These are phyloP conservation scores for Vitis hybrid DNA, from an alignment of 177 flowering plant species.

Conservation along the genomic window DNA sequence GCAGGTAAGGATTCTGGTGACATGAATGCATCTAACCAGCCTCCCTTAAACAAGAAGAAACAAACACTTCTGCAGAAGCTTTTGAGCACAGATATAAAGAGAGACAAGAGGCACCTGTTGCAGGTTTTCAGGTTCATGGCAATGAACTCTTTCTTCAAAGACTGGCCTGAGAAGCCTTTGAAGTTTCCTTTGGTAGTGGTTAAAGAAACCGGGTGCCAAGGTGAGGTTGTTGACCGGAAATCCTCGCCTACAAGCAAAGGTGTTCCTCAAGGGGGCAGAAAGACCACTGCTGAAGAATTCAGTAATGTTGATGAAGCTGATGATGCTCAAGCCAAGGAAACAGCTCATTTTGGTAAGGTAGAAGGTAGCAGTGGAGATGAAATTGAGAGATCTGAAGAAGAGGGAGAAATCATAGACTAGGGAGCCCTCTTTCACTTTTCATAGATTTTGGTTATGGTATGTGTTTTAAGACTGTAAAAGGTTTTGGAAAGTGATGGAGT, in stretches of 20 bases:
- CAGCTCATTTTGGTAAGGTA: constrained; percentile 1
- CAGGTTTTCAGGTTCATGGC: constrained; percentile 86
- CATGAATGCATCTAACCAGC: neutral
- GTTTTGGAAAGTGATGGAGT: too few species aligned
- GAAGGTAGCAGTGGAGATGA: constrained; percentile 2
- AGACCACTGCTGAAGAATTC: constrained; percentile 7
- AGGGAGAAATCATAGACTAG: constrained; percentile 70
- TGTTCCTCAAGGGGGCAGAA: neutral
- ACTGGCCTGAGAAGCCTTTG: constrained; percentile 59
- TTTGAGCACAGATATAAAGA: constrained; percentile 63
- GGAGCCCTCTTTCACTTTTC: neutral
- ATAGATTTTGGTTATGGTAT: too few species aligned
- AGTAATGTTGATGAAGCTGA: constrained; percentile 5
- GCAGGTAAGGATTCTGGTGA: constrained; percentile 19
- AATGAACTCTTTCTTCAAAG: constrained; percentile 66
- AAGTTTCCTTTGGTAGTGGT: constrained; percentile 55
- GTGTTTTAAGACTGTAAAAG: too few species aligned
- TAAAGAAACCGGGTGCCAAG: constrained; percentile 32
- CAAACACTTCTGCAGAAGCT: constrained; percentile 87
- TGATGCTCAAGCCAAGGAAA: constrained; percentile 12
- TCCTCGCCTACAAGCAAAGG: constrained; percentile 1
- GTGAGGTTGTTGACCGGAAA: constrained; percentile 16
- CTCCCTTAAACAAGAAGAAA: constrained; percentile 27
- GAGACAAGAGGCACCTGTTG: constrained; percentile 64
- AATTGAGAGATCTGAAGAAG: constrained; percentile 27